These are phyloP conservation scores for Blastocystis sp. DNA, from an alignment of 352 stramenopile genomes.

Conservation along the genomic window DNA sequence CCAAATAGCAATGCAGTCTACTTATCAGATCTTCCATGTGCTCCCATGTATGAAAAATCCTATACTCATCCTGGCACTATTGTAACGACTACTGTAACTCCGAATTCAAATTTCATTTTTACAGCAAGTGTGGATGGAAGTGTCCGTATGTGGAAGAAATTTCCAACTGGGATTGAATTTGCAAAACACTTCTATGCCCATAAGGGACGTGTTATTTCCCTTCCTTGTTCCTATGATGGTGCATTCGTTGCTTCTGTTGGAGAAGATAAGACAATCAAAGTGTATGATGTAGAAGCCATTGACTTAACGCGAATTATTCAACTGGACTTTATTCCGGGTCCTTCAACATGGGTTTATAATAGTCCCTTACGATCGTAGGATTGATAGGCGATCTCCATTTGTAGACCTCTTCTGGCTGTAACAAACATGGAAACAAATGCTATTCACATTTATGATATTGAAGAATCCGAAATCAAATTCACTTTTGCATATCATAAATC, in stretches of 20 bases:
- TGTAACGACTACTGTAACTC: conserved; percentile 83
- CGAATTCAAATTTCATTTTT: conserved; percentile 90
- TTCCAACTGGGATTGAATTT: conserved; percentile 90
- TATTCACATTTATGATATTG: conserved; percentile 66
- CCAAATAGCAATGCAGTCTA: conserved; percentile 74
- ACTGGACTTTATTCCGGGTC: conserved; percentile 75
- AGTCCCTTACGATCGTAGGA: not conserved
- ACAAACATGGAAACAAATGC: conserved; percentile 72
- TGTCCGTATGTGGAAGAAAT: conserved; percentile 99
- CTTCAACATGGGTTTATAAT: conserved; percentile 71
- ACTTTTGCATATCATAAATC: conserved; percentile 84
- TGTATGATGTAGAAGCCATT: conserved; percentile 96
- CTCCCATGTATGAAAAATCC: conserved; percentile 87
- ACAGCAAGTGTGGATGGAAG: conserved; percentile 90
- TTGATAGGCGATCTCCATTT: not conserved
- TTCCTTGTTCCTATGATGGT: conserved; percentile 82
- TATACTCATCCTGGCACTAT: conserved; percentile 95
- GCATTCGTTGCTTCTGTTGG: conserved; percentile 80
- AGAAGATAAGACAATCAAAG: conserved; percentile 89
- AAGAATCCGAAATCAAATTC: conserved; percentile 68
- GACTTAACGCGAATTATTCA: conserved; percentile 95
- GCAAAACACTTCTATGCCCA: conserved; percentile 98
- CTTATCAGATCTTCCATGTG: conserved; percentile 79
- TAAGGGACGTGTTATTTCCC: conserved; percentile 78
- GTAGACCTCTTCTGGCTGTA: conserved; percentile 78